Base-by-base conservation (phyloP, 768 basidiomycete genomes). In the Trametopsis cervina region DNA sequence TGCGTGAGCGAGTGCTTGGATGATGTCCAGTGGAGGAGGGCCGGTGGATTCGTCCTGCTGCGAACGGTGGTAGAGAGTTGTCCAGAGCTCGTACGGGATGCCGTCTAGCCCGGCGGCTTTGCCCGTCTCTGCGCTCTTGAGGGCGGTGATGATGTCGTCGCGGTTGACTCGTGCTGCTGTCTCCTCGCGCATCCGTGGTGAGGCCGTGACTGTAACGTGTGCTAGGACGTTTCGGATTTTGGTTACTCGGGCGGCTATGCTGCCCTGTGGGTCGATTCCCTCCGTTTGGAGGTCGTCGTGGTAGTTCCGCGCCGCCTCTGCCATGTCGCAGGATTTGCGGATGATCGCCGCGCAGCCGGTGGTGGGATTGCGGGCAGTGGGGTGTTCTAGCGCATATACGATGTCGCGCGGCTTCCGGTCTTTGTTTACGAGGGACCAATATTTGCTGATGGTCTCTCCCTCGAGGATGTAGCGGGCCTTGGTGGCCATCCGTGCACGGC, bases 281-380 rank as follows among this genome's bases (percentile, higher is more conserved):
- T 7, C 15, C 15, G 7, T 7, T 33, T 54, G 53, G 3, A 57
- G 47, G 33, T 42, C 47, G 23, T 54, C 44, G 40, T 54, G 50
- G 44, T 57, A 57, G 40, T 54, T 33, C 18, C 53, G 10, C 1
- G 56, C 53, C 11, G 52, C 27, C 20, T 52, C 44, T 0, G 53
- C 53, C 54, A 57, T 57, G n/a, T 49, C 23, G 23, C 54, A 47
- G 0, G 56, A n/a, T n/a, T n/a, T n/a, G n/a, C n/a, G n/a, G n/a
- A n/a, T n/a, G n/a, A 57, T 6, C 51, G 5, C 5, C n/a, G 42
- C 40, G 29, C 22, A 7, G 15, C 29, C 29, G 7, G 29, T 33
- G 29, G 29, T 33, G 29, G 29, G 29, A 15, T 33, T 7, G 7
- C 15, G 29, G 29, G 29, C 9, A 33, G 29, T 7, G 7, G 9